Base-by-base conservation (phyloP, 1,139 yeast species). In the Insectozyma bohioensis region DNA sequence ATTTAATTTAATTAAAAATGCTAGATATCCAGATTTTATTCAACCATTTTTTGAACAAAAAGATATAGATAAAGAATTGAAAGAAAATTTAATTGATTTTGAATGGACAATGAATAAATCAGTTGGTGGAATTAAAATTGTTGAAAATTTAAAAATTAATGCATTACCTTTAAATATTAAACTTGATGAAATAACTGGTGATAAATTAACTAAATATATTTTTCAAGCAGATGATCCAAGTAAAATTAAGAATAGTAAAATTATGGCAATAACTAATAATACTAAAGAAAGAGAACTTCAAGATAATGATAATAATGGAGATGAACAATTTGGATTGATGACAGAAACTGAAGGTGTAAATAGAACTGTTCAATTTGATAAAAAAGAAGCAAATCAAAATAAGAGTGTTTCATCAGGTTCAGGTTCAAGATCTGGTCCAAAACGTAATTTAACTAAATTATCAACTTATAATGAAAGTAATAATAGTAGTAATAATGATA, bases 101-200 rank as follows among this genome's bases (percentile, higher is more conserved):
- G 62, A 57, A 22, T 83, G 92, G 92, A 70, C 74, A 4, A 73
- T 80, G 78, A 77, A 75, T 40, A 63, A 74, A 34, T 74, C 82
- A 11, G 74, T 81, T 26, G 90, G 88, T 27, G 90, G 90, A 1
- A 80, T 82, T 39, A 68, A 73, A 42, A 67, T 81, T 22, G 63
- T 81, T 40, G 80, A 75, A 42, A 60, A 67, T 40, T 70, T 80
- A 31, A 74, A 71, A 30, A 61, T 81, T 20, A 54, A 59, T 20
- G 61, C 83, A 5, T 60, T 66, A 33, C 87, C 87, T 26, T 58
- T 82, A 40, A 71, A 69, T 31, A 46, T 82, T 33, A 71, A 73
- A 34, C 46, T 82, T 22, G 92, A 83, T 45, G 84, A 80, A 48
- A 56, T 58, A 22, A 78, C 85, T 9, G 80, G 85, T 4, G 62